phyloP scores from a whole-genome alignment of 129 eudicot genomes.

The Silybum marianum region DNA sequence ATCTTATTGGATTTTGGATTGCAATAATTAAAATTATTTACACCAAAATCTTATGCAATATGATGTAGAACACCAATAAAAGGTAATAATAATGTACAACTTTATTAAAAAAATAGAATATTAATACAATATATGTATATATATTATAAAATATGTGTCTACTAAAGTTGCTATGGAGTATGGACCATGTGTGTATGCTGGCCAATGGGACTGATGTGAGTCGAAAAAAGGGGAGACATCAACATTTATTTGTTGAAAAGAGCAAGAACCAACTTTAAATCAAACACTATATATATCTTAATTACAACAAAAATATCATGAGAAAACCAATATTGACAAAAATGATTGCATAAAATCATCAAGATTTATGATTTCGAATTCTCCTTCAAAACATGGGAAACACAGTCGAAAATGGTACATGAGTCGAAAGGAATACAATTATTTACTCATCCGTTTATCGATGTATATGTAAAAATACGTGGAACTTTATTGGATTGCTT shows the following conservation, averaged over 20 bases:
- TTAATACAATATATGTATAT: no score
- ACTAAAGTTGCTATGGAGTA: constrained; percentile 19
- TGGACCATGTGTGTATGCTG: constrained; percentile 22
- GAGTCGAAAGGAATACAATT: not conserved
- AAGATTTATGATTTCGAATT: not conserved
- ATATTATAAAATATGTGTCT: not conserved
- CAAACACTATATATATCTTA: not conserved
- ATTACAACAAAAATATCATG: not conserved
- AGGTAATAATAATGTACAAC: not conserved
- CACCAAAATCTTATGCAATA: not conserved
- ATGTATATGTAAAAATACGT: not conserved
- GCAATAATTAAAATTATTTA: not conserved
- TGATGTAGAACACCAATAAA: no score
- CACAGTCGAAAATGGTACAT: not conserved
- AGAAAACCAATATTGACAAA: not conserved
- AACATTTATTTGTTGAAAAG: constrained; percentile 29
- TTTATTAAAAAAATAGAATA: not conserved
- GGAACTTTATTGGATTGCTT: not conserved
- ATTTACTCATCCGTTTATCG: not conserved
- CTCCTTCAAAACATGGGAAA: not conserved
- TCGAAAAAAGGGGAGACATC: not conserved
- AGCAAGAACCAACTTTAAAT: not conserved
- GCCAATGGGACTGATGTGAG: constrained; percentile 14
- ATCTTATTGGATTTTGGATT: not conserved
- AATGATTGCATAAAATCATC: not conserved